Conservation (phyloP, 345 rosid genomes). For the Eucalyptus melliodora region DNA sequence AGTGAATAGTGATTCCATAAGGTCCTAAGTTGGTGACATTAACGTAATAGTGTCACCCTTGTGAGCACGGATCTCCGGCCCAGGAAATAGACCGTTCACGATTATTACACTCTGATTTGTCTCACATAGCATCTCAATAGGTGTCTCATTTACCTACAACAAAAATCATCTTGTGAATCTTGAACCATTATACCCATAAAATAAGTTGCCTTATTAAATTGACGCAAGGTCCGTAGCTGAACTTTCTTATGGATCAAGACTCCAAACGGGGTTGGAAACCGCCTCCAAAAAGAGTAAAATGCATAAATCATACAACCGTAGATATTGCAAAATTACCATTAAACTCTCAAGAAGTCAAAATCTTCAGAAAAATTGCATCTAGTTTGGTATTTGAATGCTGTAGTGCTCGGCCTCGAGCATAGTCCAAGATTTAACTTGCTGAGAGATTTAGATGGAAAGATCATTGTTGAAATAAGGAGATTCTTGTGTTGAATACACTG, state of each 20-base stretch:
- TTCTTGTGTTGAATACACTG: neutral
- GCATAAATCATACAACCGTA: neutral
- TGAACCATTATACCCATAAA: neutral
- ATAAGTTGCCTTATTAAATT: neutral
- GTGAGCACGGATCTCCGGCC: neutral
- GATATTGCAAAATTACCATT: neutral
- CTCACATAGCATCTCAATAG: neutral
- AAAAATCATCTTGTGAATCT: neutral
- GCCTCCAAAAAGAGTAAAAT: neutral
- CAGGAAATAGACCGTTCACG: neutral
- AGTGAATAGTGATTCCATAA: too few relatives aligned
- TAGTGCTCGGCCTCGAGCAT: neutral
- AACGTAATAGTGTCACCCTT: neutral
- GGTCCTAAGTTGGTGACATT: neutral
- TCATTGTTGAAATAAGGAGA: neutral
- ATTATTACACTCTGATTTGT: neutral
- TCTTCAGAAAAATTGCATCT: neutral
- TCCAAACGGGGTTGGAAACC: neutral
- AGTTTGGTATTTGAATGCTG: neutral
- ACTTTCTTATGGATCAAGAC: neutral
- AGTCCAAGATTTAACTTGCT: neutral
- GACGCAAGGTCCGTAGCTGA: neutral
- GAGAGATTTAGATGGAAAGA: neutral
- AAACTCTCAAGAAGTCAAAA: neutral
- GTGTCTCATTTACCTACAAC: neutral